Evolutionary conservation across 805 yeast genomes (phyloP), one percentile per base, ranked within the genome.

Genomic region (Blastobotrys chiropterorum): DNA sequence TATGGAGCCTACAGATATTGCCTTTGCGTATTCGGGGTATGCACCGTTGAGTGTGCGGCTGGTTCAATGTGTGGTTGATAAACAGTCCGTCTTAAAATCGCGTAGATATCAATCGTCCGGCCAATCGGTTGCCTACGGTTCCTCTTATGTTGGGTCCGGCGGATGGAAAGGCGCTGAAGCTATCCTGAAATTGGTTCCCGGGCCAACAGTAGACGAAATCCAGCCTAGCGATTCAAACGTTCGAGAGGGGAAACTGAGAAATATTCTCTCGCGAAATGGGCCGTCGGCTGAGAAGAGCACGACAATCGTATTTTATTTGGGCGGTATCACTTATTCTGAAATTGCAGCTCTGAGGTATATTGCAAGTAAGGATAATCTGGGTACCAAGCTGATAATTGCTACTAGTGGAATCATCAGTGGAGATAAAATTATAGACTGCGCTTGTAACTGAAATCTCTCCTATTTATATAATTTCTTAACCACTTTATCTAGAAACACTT

Each of bases 241-340:
- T 5, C 56, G 65, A 26, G 71, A 65, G 47, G 64, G 68, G 8
- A 67, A 67, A 47, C 59, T 67, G 17, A 57, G 69, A 14, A 63
- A 66, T 21, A 63, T 68, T 22, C 55, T 67, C 31, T 47, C 60
- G 39, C 55, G 68, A 31, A 67, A 67, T 50, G 53, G 61, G n/a
- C 63, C 63, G 3, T 19, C 38, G 6, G 62, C 69, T 50, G 63
- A 57, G 31, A 62, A 59, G 38, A 62, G 65, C 7, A 64, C 62
- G 50, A 68, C 63, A 50, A 67, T 53, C 62, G 88, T 54, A 59
- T 87, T 48, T 78, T 82, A 85, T 55, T 62, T 90, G 41, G 98
- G 98, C 13, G 98, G 99, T 0, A 71, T 90, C 5, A 88, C 97
- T 0, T 75, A 86, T 63, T 81, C 94, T 6, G 99, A 92, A 66